Evolutionary conservation across 768 basidiomycete genomes (phyloP), one percentile per base, ranked within the genome.

Genomic region (Suillus tomentosus): DNA sequence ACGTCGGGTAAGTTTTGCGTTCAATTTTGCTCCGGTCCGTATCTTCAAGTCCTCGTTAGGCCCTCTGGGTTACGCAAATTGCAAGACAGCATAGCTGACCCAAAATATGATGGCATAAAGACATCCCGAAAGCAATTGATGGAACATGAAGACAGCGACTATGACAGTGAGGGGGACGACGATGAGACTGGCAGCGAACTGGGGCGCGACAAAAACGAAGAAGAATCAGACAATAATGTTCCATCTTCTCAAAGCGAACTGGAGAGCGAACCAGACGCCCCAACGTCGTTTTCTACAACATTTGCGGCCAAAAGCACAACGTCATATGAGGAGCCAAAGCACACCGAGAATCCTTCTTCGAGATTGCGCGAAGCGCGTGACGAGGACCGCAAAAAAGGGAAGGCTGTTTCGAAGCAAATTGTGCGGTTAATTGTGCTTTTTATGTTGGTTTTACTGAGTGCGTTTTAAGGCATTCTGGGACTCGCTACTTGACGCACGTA

Each of bases 401-500:
- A 84, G 67, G 94, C 92, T 7, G 87, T 98, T 61, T 82, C 86
- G 55, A 85, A 84, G 66, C 96, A 99, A 78, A 84, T 95, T 62
- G 96, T 92, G 70, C 64, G 91, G 58, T 56, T 59, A 66, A 58
- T 62, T 31, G 59, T 2, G 34, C 48, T 56, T 31, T 40, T 57
- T 60, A n/a, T 17, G 55, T 67, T 54, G 55, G 67, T 65, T 57
- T 58, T 53, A 56, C 63, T 48, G 34, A 60, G 50, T 37, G 58
- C 37, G 11, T 62, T 31, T 64, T 24, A 27, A 98, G 95, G 80
- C 82, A 3, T 76, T 95, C 42, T 97, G 94, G 91, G 94, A 98
- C 74, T 81, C 84, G 5, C 80, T 98, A 43, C 82, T 98, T 36
- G 93, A 97, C 72, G 86, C 92, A n/a, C 87, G 96, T 42, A 99